These are phyloP conservation scores for Penicillium sp. DNA, from an alignment of 2,329 filamentous ascomycete species.

Conservation along the genomic window DNA sequence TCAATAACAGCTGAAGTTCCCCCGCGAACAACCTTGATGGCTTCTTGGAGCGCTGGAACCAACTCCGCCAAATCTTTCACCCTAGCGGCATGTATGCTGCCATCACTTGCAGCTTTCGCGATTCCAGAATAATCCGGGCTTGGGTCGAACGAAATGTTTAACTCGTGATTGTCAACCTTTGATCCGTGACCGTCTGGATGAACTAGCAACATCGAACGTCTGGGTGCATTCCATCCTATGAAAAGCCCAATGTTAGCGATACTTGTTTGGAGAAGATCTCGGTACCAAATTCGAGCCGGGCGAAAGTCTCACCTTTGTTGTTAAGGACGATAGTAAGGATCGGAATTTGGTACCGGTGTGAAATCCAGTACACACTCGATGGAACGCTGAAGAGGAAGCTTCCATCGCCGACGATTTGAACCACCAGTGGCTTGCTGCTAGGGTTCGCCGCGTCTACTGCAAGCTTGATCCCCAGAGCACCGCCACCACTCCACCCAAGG, in stretches of 20 bases:
- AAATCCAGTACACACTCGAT: slow-evolving; percentile 69
- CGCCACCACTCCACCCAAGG: slow-evolving; percentile 79
- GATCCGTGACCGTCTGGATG: slow-evolving; percentile 66
- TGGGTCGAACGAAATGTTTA: slow-evolving; percentile 68
- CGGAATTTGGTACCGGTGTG: slow-evolving; percentile 65
- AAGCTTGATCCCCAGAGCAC: slow-evolving; percentile 73
- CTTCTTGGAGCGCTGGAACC: slow-evolving; percentile 56
- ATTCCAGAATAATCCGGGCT: slow-evolving; percentile 69
- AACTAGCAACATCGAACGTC: slow-evolving; percentile 62
- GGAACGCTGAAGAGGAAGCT: slow-evolving; percentile 68
- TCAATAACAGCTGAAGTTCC: slow-evolving; percentile 66
- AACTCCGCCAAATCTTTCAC: slow-evolving; percentile 61
- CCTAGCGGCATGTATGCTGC: slow-evolving; percentile 62
- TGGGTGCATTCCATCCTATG: slow-evolving; percentile 63
- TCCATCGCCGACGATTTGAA: slow-evolving; percentile 68
- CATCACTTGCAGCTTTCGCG: slow-evolving; percentile 65
- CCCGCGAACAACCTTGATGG: slow-evolving; percentile 59
- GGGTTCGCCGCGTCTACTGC: slow-evolving; percentile 42
- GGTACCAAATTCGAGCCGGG: no score
- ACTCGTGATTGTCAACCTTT: slow-evolving; percentile 62
- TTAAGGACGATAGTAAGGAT: slow-evolving; percentile 68
- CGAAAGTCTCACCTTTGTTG: slow-evolving; percentile 56
- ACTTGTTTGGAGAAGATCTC: not conserved
- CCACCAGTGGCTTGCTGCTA: slow-evolving; percentile 55
- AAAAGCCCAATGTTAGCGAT: not conserved